Evolutionary conservation across 441 rosid species (phyloP), one percentile per base, ranked within the genome.

Genomic region (Gossypium davidsonii): DNA sequence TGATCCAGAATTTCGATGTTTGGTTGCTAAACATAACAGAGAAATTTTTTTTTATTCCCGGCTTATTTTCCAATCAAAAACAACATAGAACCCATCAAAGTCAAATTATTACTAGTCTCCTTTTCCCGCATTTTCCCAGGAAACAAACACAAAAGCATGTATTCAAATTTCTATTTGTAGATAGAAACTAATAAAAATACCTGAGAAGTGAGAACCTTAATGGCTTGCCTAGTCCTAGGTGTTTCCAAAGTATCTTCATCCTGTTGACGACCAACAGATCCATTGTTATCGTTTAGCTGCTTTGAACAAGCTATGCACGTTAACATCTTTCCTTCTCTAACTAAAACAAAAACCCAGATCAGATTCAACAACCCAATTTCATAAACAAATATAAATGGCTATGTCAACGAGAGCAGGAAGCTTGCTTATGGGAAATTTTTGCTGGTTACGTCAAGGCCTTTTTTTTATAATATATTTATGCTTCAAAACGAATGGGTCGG

Each of bases 251-350:
- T 81, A 51, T 78, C 79, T 52, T 78, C 91, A 42, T 83, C 87
- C 1, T 78, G 84, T n/a, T 79, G 86, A 73, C 75, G 83, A 28
- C 56, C 81, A 58, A 83, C 71, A 84, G 93, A 90, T 86, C 94
- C 88, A 72, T 78, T 79, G 75, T 80, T 79, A 48, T 39, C 21
- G 69, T 70, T 74, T 49, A 75, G 80, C 80, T 88, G 90, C 89
- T 90, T 93, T 31, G 96, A 81, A 79, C 97, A 91, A 39, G 89
- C 81, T 79, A 93, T 84, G 75, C 96, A 93, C 44, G 98, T 93
- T 82, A 91, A 77, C 98, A 93, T 91, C 79, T 70, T 66, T 75
- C 56, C 72, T 57, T 3, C 77, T 28, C 25, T 10, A 52, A 18
- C 18, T 25, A 55, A 10, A 7, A 53, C 65, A 20, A 37, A 56